phyloP scores from a whole-genome alignment of 2,329 filamentous ascomycete species.

The Metarhizium humberi region DNA sequence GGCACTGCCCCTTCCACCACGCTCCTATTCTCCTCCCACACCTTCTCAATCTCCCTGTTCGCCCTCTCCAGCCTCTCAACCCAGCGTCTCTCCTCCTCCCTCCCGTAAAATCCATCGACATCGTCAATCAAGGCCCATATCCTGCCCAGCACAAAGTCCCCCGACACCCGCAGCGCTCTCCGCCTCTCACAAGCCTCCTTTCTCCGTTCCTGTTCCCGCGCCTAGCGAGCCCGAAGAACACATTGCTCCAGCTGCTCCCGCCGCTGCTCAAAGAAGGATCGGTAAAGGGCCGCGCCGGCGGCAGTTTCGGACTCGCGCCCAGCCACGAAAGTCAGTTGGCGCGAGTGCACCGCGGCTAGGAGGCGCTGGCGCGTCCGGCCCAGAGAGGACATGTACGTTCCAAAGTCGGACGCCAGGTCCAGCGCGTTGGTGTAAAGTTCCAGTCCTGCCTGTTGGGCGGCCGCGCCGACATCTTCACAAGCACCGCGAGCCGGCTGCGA shows the following conservation, averaged over 20 bases:
- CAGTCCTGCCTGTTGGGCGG: no score
- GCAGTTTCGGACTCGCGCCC: no score
- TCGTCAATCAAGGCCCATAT: not conserved
- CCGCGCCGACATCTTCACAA: no score
- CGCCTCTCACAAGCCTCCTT: not conserved
- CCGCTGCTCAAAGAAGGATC: not conserved
- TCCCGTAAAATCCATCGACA: not conserved
- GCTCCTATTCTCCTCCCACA: not conserved
- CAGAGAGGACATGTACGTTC: no score
- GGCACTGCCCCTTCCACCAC: not conserved
- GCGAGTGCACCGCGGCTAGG: not conserved
- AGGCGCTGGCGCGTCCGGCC: not conserved
- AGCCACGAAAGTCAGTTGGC: no score
- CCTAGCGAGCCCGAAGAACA: not conserved
- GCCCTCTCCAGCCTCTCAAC: not conserved
- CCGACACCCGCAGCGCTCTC: not conserved
- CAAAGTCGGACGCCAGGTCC: no score
- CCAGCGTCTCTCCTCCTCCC: conserved; percentile 2
- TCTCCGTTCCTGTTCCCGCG: not conserved
- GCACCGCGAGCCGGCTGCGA: no score
- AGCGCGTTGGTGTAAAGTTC: no score
- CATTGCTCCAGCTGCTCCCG: not conserved
- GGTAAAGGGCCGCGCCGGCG: not conserved
- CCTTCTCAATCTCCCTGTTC: not conserved
- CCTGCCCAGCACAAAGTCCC: not conserved